A percentile compares a stretch with the other conserved stretches of the same genome.
Evolutionary conservation across 306 rosid genomes (phyloP).

Genomic region (Abrus pulchellus): DNA sequence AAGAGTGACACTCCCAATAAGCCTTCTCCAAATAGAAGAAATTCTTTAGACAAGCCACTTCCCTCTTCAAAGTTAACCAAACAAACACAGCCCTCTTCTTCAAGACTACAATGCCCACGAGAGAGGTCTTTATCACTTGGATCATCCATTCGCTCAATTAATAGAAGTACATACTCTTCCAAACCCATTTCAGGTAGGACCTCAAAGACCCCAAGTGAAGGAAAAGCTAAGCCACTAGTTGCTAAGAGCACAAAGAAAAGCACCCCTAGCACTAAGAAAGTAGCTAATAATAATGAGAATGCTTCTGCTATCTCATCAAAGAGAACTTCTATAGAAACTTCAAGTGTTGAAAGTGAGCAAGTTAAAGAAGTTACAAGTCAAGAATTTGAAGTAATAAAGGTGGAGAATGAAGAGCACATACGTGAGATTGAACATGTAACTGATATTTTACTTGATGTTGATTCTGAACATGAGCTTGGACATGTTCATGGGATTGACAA

Average conservation of each 20-base stretch:
- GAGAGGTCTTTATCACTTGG: slow-evolving; percentile 20
- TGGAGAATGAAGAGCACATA: background rate
- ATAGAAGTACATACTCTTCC: slow-evolving; percentile 25
- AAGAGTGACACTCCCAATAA: background rate
- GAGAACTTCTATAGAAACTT: background rate
- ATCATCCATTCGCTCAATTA: slow-evolving; percentile 20
- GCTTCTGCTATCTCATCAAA: slow-evolving; percentile 22
- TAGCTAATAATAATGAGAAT: background rate
- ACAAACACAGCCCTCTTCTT: slow-evolving; percentile 49
- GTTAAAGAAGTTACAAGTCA: slow-evolving; percentile 40
- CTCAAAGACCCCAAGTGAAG: slow-evolving; percentile 13
- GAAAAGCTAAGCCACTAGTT: slow-evolving; percentile 10
- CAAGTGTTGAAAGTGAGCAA: slow-evolving; percentile 9
- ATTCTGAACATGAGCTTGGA: background rate
- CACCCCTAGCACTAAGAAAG: background rate
- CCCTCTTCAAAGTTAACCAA: slow-evolving; percentile 47
- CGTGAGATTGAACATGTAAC: slow-evolving; percentile 4
- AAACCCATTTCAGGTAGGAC: slow-evolving; percentile 42
- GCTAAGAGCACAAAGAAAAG: slow-evolving; percentile 44
- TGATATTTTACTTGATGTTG: background rate
- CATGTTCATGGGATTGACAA: slow-evolving; percentile 31
- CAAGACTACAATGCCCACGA: slow-evolving; percentile 49
- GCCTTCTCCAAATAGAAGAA: slow-evolving; percentile 48
- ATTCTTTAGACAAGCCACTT: slow-evolving; percentile 61
- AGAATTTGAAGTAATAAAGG: slow-evolving; percentile 7